phyloP scores from a whole-genome alignment of 176 grass and related monocot genomes.

The Cocos nucifera region DNA sequence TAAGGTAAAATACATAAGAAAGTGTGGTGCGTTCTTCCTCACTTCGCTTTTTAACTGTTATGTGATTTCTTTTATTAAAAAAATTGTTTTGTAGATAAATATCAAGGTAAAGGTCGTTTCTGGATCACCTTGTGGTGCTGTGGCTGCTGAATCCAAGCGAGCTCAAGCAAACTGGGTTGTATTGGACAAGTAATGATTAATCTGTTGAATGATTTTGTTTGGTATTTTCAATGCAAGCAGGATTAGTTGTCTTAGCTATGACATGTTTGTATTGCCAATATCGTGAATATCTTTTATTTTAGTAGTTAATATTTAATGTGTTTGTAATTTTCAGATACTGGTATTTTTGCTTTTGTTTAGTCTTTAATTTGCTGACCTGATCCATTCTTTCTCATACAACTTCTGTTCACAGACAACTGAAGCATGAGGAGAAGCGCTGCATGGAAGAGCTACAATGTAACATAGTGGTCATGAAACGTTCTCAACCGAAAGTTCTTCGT shows the following conservation, averaged over 20 bases:
- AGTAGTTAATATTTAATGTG: too few species aligned
- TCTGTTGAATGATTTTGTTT: too few species aligned
- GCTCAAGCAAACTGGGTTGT: constrained; percentile 97
- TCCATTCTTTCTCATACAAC: constrained; percentile 1
- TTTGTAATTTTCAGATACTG: too few species aligned
- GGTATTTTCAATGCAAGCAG: too few species aligned
- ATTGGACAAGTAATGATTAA: constrained; percentile 74
- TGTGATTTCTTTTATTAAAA: not conserved
- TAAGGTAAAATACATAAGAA: constrained; percentile 44
- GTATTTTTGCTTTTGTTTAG: too few species aligned
- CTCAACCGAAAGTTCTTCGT: constrained; percentile 93
- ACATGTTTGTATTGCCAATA: too few species aligned
- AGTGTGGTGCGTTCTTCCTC: constrained; percentile 3
- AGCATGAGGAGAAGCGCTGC: constrained; percentile 85
- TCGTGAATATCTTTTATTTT: too few species aligned
- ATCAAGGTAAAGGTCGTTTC: constrained; percentile 83
- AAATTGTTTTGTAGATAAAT: constrained; percentile 44
- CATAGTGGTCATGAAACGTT: constrained; percentile 96
- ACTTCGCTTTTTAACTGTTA: not conserved
- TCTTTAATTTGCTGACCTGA: too few species aligned
- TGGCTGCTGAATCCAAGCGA: constrained; percentile 77
- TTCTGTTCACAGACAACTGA: constrained; percentile 60
- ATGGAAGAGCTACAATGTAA: constrained; percentile 95
- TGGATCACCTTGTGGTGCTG: constrained; percentile 68
- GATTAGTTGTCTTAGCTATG: too few species aligned